phyloP scores from a whole-genome alignment of 345 rosid genomes.

The Iberis pinnata region DNA sequence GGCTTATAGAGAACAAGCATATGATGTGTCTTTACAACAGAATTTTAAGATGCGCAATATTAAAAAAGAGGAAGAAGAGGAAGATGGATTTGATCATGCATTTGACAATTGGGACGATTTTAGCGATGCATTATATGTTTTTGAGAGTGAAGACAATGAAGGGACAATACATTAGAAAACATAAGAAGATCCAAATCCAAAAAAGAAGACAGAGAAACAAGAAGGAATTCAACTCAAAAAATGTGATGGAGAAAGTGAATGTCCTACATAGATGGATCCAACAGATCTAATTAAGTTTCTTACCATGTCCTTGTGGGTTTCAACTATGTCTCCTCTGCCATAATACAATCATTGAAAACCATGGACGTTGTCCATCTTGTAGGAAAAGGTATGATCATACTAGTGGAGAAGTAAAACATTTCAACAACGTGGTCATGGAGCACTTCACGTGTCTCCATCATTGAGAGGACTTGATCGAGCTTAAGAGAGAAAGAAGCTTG shows the following conservation, averaged over 20 bases:
- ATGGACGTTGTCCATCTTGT: conserved; percentile 40
- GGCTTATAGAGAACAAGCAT: too few species aligned
- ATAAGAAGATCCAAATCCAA: too few species aligned
- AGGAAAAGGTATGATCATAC: conserved; percentile 26
- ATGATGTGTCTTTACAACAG: too few species aligned
- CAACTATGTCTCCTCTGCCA: conserved; percentile 42
- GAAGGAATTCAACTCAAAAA: too few species aligned
- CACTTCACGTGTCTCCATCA: conserved; percentile 19
- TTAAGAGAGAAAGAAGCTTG: not conserved
- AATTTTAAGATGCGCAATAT: too few species aligned
- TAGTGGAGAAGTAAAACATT: conserved; percentile 13
- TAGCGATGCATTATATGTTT: too few species aligned
- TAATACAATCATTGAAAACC: conserved; percentile 32
- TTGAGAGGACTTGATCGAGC: conserved; percentile 28
- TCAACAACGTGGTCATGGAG: conserved; percentile 22
- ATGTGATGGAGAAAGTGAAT: conserved; percentile 12
- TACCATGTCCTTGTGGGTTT: conserved; percentile 41
- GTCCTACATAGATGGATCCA: conserved; percentile 39
- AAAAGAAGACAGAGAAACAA: conserved; percentile 15
- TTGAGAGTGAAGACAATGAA: too few species aligned
- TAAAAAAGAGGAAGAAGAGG: conserved; percentile 5
- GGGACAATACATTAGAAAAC: too few species aligned
- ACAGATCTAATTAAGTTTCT: conserved; percentile 39
- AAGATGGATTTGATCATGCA: too few species aligned
- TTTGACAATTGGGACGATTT: too few species aligned